Conservation (phyloP, 2,329 filamentous ascomycete species). For the Aspergillus hiratsukae region DNA sequence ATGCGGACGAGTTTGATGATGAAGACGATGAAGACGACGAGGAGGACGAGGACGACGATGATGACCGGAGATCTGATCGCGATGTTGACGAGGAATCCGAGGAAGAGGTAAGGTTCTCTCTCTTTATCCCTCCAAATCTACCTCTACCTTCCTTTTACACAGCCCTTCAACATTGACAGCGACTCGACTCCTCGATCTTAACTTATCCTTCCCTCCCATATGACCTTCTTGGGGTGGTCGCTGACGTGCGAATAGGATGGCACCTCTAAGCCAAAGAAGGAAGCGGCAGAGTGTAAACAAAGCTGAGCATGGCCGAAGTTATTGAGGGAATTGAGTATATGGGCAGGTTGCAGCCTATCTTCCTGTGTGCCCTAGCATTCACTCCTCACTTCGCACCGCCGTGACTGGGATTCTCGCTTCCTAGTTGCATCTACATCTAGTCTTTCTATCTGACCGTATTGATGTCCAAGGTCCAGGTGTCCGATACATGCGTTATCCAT, state of each 20-base stretch:
- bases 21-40: slow-evolving; percentile 93
- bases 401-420: neutral
- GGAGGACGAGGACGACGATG: slow-evolving; percentile 78
- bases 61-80: slow-evolving; percentile 64
- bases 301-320: slow-evolving; percentile 56
- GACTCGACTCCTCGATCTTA: neutral
- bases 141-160: neutral
- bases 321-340: neutral
- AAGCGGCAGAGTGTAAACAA: slow-evolving; percentile 94
- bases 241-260: slow-evolving; percentile 61
- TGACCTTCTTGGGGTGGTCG: slow-evolving; percentile 1
- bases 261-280: slow-evolving; percentile 84
- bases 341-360: neutral
- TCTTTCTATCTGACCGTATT: neutral
- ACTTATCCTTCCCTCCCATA: neutral
- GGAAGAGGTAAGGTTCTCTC: slow-evolving; percentile 42
- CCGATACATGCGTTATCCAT: neutral
- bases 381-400: neutral
- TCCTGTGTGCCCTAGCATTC: neutral
- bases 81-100: slow-evolving; percentile 61
- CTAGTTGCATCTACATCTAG: neutral
- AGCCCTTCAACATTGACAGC: neutral
- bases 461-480: neutral
- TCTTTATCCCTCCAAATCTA: neutral
- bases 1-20: slow-evolving; percentile 78